Evolutionary conservation across 1,139 yeast genomes (phyloP).

Genomic region (Geotrichum europaeum): DNA sequence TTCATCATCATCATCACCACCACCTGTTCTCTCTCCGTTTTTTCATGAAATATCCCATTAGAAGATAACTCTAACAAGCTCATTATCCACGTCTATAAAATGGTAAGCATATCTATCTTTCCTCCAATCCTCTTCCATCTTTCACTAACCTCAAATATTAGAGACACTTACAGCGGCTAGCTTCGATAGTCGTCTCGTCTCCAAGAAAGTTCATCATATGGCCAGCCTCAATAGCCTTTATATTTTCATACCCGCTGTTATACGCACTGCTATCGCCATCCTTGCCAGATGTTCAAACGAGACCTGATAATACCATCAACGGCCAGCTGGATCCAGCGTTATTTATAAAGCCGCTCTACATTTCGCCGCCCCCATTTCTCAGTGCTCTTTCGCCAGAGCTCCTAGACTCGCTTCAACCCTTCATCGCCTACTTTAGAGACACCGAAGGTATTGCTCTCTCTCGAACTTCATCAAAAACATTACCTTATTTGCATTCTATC

Average conservation of each 20-base stretch:
- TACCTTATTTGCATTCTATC: constrained; percentile 11
- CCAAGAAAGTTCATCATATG: constrained; percentile 44
- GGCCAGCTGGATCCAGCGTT: background rate
- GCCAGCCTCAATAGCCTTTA: constrained; percentile 46
- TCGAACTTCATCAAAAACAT: background rate
- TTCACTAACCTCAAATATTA: background rate
- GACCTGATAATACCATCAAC: background rate
- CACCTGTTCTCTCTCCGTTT: too few species aligned
- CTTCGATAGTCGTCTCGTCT: constrained; percentile 6
- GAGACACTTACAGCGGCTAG: constrained; percentile 10
- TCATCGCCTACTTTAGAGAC: background rate
- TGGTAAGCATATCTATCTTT: too few species aligned
- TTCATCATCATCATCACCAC: too few species aligned
- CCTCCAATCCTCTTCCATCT: too few species aligned
- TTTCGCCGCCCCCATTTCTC: constrained; percentile 27
- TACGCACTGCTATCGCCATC: constrained; percentile 30
- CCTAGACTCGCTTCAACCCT: constrained; percentile 6
- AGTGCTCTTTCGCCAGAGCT: constrained; percentile 1
- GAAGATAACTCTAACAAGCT: too few species aligned
- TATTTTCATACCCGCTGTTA: constrained; percentile 47
- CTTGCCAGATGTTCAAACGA: constrained; percentile 9
- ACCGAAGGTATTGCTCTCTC: constrained; percentile 1
- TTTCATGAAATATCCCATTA: too few species aligned
- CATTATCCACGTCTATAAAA: too few species aligned
- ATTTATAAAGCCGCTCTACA: constrained; percentile 33